Conservation (phyloP, 2,329 filamentous ascomycete species). For the Fusarium neocosmosporiellum region DNA sequence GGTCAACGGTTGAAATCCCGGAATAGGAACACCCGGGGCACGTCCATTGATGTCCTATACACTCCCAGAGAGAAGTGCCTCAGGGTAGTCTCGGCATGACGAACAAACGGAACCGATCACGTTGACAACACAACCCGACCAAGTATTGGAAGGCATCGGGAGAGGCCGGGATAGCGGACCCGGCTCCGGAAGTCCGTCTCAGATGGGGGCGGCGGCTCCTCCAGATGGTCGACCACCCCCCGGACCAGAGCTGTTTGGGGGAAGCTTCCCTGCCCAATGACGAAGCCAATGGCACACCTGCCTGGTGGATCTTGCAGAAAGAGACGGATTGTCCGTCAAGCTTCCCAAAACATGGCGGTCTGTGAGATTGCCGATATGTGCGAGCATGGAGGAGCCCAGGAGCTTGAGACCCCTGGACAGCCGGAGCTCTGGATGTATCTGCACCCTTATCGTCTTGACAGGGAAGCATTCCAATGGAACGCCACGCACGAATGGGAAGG, state of each 20-base stretch:
- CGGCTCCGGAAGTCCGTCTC: conserved; percentile 24
- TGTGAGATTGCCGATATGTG: conserved; percentile 9
- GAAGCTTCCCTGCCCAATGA: neutral
- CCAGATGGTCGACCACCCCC: neutral
- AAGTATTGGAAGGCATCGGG: conserved; percentile 16
- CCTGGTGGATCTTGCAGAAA: conserved; percentile 9
- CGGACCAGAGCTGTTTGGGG: neutral
- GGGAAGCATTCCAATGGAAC: neutral
- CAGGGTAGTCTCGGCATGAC: conserved; percentile 14
- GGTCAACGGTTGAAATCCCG: conserved; percentile 9
- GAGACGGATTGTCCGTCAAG: neutral
- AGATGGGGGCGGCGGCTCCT: neutral
- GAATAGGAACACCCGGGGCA: neutral
- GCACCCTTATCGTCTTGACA: conserved; percentile 4
- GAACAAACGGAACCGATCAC: conserved; percentile 25
- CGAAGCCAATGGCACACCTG: neutral
- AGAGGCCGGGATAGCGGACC: conserved; percentile 30
- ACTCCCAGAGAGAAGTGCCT: neutral
- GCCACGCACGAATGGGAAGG: neutral
- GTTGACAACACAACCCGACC: conserved; percentile 16
- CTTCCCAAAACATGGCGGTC: conserved; percentile 2
- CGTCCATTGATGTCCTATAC: neutral
- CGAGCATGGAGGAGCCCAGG: conserved; percentile 2
- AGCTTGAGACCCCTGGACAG: conserved; percentile 1
- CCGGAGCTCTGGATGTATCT: neutral